Percentiles rank a stretch among this genome's conserved stretches.
These are phyloP conservation scores for Saxophila tyrrhenica DNA, from an alignment of 495 filamentous ascomycete genomes.

Conservation along the genomic window DNA sequence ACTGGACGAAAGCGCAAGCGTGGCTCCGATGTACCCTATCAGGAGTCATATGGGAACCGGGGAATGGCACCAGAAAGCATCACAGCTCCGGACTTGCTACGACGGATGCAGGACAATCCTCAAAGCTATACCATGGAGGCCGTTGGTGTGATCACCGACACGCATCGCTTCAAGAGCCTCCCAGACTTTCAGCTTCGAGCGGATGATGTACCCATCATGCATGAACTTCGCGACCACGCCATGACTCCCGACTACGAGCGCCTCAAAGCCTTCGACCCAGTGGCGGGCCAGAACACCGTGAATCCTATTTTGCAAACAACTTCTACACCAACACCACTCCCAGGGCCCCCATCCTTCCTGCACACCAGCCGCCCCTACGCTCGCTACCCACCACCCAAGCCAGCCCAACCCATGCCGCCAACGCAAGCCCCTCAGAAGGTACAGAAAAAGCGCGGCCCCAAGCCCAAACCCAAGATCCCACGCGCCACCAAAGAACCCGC, in stretches of 20 bases:
- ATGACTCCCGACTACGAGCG: conserved; percentile 54
- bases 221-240: conserved; percentile 51
- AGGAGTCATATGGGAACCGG: neutral
- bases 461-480: neutral
- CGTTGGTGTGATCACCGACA: conserved; percentile 61
- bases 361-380: neutral
- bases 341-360: conserved; percentile 63
- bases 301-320: conserved; percentile 43
- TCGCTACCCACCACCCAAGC: no score
- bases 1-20: conserved; percentile 76
- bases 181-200: conserved; percentile 72
- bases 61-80: neutral
- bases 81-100: conserved; percentile 35
- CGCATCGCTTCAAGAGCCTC: conserved; percentile 69
- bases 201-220: conserved; percentile 48
- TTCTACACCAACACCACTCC: conserved; percentile 49
- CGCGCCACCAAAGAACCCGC: neutral
- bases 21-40: conserved; percentile 56
- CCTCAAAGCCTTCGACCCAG: conserved; percentile 58
- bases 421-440: conserved; percentile 42
- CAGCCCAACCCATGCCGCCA: conserved; percentile 56
- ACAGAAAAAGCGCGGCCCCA: neutral
- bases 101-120: conserved; percentile 59
- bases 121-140: conserved; percentile 57
- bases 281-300: conserved; percentile 27